A percentile compares a stretch with the other conserved stretches of the same genome.
Evolutionary conservation across 2,329 filamentous ascomycete species (phyloP).

Genomic region (Colletotrichum eleusines): DNA sequence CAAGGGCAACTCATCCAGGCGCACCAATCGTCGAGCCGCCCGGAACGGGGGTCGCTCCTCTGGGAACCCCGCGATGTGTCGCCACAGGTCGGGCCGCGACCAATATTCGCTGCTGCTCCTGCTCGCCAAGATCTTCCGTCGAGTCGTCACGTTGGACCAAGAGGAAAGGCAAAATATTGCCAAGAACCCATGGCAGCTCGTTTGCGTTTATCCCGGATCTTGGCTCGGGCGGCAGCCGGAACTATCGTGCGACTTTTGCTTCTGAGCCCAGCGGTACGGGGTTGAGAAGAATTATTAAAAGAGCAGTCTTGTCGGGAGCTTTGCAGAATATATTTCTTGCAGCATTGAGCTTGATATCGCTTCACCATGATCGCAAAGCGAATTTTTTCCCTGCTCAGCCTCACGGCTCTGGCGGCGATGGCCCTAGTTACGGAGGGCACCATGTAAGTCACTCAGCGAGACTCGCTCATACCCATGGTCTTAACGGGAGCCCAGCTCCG

Average conservation of each 20-base stretch:
- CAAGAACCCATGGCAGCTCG: constrained; percentile 29
- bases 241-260: constrained; percentile 14
- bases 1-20: constrained; percentile 32
- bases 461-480: neutral
- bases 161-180: constrained; percentile 14
- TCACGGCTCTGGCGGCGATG: constrained; percentile 24
- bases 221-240: constrained; percentile 20
- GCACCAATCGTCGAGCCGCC: constrained; percentile 34
- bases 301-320: neutral
- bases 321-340: neutral
- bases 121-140: constrained; percentile 29
- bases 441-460: constrained; percentile 16
- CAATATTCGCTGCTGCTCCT: constrained; percentile 4
- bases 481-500: constrained; percentile 7
- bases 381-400: constrained; percentile 30
- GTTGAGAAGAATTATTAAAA: constrained; percentile 16
- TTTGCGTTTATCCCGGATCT: constrained; percentile 27
- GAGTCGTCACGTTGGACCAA: constrained; percentile 18
- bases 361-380: constrained; percentile 25
- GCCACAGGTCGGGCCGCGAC: constrained; percentile 21
- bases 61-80: constrained; percentile 34
- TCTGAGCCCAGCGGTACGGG: constrained; percentile 16
- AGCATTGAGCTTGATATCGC: neutral
- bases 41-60: constrained; percentile 28
- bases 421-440: constrained; percentile 18